A percentile compares a stretch with the other conserved stretches of the same genome.
phyloP scores from a whole-genome alignment of 352 stramenopile species.

The Bremia lactucae region DNA sequence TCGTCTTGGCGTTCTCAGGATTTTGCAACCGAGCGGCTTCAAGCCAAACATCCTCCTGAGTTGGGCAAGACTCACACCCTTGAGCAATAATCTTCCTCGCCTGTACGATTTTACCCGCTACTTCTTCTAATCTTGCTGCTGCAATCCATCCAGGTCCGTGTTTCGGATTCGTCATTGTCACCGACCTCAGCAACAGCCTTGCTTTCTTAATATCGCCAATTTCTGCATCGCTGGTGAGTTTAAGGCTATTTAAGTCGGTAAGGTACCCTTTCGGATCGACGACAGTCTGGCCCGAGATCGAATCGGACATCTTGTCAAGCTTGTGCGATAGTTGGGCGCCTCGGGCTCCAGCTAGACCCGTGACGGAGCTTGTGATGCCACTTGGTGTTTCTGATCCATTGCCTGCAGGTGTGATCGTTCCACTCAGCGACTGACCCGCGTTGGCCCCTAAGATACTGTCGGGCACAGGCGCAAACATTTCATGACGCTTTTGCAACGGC shows the following conservation, averaged over 20 bases:
- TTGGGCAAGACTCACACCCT: constrained; percentile 93
- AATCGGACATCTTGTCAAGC: constrained; percentile 96
- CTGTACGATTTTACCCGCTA: constrained; percentile 91
- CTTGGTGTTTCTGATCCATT: constrained; percentile 39
- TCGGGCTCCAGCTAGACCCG: constrained; percentile 85
- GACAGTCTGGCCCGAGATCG: constrained; percentile 91
- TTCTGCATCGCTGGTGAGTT: constrained; percentile 89
- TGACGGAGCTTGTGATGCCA: constrained; percentile 67
- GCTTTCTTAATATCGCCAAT: constrained; percentile 99
- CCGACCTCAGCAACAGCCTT: constrained; percentile 90
- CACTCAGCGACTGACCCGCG: constrained; percentile 21
- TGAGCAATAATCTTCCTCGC: constrained; percentile 97
- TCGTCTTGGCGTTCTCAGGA: constrained; percentile 92
- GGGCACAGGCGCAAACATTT: constrained; percentile 92
- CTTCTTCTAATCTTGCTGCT: constrained; percentile 95
- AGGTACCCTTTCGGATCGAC: constrained; percentile 97
- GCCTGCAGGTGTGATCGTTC: constrained; percentile 38
- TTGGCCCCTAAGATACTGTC: constrained; percentile 86
- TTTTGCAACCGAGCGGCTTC: constrained; percentile 94
- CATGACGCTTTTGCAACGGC: constrained; percentile 87
- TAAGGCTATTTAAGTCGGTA: constrained; percentile 93
- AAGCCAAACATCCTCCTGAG: constrained; percentile 97
- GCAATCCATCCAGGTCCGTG: constrained; percentile 98
- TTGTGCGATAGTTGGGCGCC: constrained; percentile 91
- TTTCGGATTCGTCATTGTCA: constrained; percentile 97